These are phyloP conservation scores for Mycena maculata DNA, from an alignment of 768 basidiomycete species.

Conservation along the genomic window DNA sequence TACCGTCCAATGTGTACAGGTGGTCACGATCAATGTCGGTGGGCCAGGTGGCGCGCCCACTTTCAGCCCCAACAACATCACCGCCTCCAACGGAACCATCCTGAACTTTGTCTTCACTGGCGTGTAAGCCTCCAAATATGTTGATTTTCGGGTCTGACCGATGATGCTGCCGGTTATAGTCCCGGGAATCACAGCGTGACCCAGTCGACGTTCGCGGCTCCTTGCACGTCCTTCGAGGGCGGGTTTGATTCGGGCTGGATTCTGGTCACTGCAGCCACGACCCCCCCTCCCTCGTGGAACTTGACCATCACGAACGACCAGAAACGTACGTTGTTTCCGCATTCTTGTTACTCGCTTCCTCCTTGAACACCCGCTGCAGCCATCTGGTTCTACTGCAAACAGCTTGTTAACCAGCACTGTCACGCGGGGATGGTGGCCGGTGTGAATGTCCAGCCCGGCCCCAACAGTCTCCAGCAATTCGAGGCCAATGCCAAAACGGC, in stretches of 20 bases:
- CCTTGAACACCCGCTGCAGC: constrained; percentile 46
- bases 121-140: constrained; percentile 53
- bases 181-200: constrained; percentile 68
- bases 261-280: constrained; percentile 43
- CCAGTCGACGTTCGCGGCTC: constrained; percentile 58
- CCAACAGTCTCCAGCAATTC: constrained; percentile 53
- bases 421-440: constrained; percentile 58
- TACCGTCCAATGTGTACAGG: constrained; percentile 1
- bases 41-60: constrained; percentile 51
- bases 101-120: constrained; percentile 64
- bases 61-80: constrained; percentile 57
- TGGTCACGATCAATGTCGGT: constrained; percentile 31
- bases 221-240: constrained; percentile 55
- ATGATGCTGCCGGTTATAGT: constrained; percentile 37
- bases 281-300: constrained; percentile 55
- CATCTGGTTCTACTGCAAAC: constrained; percentile 73
- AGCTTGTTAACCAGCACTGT: constrained; percentile 60
- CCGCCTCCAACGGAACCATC: constrained; percentile 54
- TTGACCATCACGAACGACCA: constrained; percentile 61
- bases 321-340: constrained; percentile 49
- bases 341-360: background rate
- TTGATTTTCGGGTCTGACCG: background rate
- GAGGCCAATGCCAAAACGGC: constrained; percentile 41
- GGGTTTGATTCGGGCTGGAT: constrained; percentile 70
- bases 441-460: constrained; percentile 57